These are phyloP conservation scores for Phytophthora nicotianae DNA, from an alignment of 352 stramenopile genomes.

Conservation along the genomic window DNA sequence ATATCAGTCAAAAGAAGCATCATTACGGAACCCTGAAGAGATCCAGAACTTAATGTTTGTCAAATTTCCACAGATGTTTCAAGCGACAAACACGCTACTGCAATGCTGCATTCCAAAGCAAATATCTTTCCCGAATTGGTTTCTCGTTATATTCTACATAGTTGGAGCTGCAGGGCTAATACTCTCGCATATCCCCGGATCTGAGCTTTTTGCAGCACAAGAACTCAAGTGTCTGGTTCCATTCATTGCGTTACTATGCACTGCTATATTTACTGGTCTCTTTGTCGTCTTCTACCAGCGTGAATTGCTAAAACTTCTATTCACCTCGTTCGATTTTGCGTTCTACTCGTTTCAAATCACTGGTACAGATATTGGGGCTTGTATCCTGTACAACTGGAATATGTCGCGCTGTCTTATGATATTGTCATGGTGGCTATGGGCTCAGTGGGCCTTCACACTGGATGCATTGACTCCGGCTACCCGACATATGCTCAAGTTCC, in stretches of 20 bases:
- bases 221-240: background rate
- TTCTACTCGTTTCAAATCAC: conserved; percentile 14
- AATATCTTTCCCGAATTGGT: conserved; percentile 2
- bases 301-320: conserved; percentile 1
- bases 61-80: conserved; percentile 16
- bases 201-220: background rate
- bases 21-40: conserved; percentile 9
- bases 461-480: conserved; percentile 43
- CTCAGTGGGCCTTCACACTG: conserved; percentile 40
- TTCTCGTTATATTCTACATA: conserved; percentile 1
- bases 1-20: conserved; percentile 6
- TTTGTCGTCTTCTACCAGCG: conserved; percentile 1
- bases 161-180: conserved; percentile 12
- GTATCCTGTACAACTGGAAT: conserved; percentile 28
- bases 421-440: conserved; percentile 33
- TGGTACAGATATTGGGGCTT: conserved; percentile 7
- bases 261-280: background rate
- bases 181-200: conserved; percentile 9
- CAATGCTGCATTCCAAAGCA: conserved; percentile 1
- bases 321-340: conserved; percentile 10
- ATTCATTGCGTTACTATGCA: conserved; percentile 1
- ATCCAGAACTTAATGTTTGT: conserved; percentile 34
- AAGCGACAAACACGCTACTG: conserved; percentile 13
- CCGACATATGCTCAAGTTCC: conserved; percentile 22
- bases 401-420: conserved; percentile 14